Percentiles rank a stretch among this genome's conserved stretches.
These are phyloP conservation scores for Exophiala sp. DNA, from an alignment of 2,329 filamentous ascomycete genomes.

Conservation along the genomic window DNA sequence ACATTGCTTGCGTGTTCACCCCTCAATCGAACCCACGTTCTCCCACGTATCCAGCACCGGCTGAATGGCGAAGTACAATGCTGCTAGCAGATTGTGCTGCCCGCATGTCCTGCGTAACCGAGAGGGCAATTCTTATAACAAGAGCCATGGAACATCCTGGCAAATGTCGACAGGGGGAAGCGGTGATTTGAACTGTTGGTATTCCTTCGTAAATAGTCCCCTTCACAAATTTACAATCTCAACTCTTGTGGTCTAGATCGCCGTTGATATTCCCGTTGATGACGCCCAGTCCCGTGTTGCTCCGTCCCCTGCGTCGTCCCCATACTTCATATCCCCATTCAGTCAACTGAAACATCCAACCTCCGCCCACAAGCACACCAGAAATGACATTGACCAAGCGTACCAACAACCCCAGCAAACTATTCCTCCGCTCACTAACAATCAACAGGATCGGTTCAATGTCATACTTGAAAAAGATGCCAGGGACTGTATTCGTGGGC, in stretches of 20 bases:
- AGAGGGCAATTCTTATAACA: no score
- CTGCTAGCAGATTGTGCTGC: no score
- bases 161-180: no score
- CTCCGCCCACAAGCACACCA: constrained; percentile 86
- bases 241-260: constrained; percentile 44
- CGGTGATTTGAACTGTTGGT: no score
- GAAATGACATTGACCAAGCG: constrained; percentile 86
- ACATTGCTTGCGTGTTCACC: no score
- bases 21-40: no score
- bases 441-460: constrained; percentile 91
- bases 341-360: constrained; percentile 84
- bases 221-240: background rate
- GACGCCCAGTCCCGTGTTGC: constrained; percentile 27
- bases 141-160: no score
- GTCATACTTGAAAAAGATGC: constrained; percentile 97
- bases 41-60: no score
- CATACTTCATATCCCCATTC: constrained; percentile 64
- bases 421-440: constrained; percentile 75
- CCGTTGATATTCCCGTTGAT: constrained; percentile 16
- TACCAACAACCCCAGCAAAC: constrained; percentile 70
- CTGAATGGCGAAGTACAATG: no score
- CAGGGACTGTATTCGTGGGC: constrained; percentile 69
- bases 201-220: no score
- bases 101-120: no score
- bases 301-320: constrained; percentile 39